Base-by-base conservation (phyloP, 495 filamentous ascomycete genomes). In the Penicillium cosmopolitanum region DNA sequence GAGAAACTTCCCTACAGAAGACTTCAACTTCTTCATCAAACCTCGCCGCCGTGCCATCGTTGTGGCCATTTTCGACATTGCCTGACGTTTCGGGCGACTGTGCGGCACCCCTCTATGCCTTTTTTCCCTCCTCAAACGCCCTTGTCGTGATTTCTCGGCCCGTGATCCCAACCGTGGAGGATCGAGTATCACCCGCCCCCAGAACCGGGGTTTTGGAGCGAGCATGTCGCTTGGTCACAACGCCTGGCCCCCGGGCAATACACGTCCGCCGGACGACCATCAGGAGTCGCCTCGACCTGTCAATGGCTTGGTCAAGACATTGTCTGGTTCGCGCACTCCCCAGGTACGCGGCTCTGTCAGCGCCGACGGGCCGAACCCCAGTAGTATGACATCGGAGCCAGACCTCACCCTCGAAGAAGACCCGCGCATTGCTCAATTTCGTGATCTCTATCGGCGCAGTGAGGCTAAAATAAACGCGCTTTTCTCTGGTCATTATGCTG, bases 371-470 rank as follows among this genome's bases (percentile, higher is more conserved):
- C 69, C 70, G 62, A 75, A 76, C 64, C 72, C 76, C 55, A 75
- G 71, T 56, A 78, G 71, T 74, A 68, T 71, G 72, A 78, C 71
- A 73, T 79, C 72, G 71, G 78, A 83, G 56, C 75, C 73, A 52
- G 82, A 84, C 70, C 71, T 74, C 53, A 73, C 73, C 55, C 72
- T 66, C 60, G 88, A 90, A 55, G 88, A 91, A 57, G 87, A 91
- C 70, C 81, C 84, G 56, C 80, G 82, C 69, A 75, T 85, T 60
- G 81, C 82, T 43, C 66, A 82, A 61, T 89, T 90, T 64, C 82
- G 80, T 59, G 81, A 85, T 12, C 66, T 87, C 43, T 90, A 84
- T 71, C 76, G 66, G 51, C 73, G 71, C 56, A 85, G 80, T 46
- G 88, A 90, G 70, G 80, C 82, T 55, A 82, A 81, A 72, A 82